A percentile compares a stretch with the other conserved stretches of the same genome.
These are phyloP conservation scores for Russula vinacea DNA, from an alignment of 768 basidiomycete genomes.

Conservation along the genomic window DNA sequence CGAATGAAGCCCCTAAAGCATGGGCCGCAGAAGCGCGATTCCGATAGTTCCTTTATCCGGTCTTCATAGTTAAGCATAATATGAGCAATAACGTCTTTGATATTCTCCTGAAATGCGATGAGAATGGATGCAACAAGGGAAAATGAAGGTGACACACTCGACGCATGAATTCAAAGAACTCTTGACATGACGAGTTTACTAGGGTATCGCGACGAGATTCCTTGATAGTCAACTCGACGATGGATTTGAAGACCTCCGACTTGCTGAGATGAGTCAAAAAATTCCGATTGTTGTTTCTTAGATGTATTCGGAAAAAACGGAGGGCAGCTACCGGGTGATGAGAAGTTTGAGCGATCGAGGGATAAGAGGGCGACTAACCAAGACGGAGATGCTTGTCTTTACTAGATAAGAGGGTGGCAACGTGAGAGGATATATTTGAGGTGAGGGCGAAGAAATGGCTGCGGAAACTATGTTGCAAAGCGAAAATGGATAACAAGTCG, in stretches of 20 bases:
- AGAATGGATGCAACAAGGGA: conserved; percentile 20
- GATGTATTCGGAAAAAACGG: conserved; percentile 83
- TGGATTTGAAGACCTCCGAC: conserved; percentile 76
- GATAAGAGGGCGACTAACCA: conserved; percentile 51
- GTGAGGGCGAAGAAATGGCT: conserved; percentile 89
- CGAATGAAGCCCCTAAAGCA: conserved; percentile 71
- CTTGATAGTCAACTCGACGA: conserved; percentile 77
- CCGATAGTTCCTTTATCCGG: conserved; percentile 59
- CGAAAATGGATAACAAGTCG: conserved; percentile 86
- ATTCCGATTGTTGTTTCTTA: conserved; percentile 79
- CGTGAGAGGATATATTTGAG: conserved; percentile 65
- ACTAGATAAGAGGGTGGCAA: conserved; percentile 73
- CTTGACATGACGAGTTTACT: conserved; percentile 91
- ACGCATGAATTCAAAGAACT: conserved; percentile 90
- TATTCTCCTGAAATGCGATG: conserved; percentile 63
- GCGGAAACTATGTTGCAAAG: conserved; percentile 86
- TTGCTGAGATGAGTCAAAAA: conserved; percentile 74
- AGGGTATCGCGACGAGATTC: conserved; percentile 90
- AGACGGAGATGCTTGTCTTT: conserved; percentile 91
- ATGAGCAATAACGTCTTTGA: conserved; percentile 78
- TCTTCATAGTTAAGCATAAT: conserved; percentile 77
- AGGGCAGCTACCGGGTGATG: conserved; percentile 63
- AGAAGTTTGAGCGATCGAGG: conserved; percentile 20
- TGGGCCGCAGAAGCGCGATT: conserved; percentile 56
- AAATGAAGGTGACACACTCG: conserved; percentile 49